phyloP scores from a whole-genome alignment of 768 basidiomycete genomes.

The Xerocomellus amylosporus region DNA sequence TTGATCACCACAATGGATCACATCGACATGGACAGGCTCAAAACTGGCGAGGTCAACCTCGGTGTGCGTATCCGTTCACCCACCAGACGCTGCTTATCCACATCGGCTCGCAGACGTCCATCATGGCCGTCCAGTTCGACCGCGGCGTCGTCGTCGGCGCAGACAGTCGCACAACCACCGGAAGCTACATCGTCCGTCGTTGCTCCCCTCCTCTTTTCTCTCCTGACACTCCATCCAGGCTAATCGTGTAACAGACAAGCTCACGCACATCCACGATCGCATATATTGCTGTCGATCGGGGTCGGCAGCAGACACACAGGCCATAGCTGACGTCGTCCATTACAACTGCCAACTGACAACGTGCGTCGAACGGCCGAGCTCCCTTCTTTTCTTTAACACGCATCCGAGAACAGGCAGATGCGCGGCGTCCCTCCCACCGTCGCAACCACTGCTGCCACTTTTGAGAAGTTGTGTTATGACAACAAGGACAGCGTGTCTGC shows the following conservation, averaged over 20 bases:
- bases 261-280: conserved; percentile 94
- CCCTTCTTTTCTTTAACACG: neutral
- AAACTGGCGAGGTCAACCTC: conserved; percentile 94
- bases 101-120: conserved; percentile 72
- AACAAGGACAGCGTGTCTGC: conserved; percentile 90
- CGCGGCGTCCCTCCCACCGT: conserved; percentile 72
- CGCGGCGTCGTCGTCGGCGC: conserved; percentile 95
- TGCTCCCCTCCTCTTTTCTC: neutral
- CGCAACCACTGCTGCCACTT: conserved; percentile 73
- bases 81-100: neutral
- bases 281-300: conserved; percentile 99
- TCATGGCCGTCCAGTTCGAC: conserved; percentile 98
- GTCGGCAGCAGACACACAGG: conserved; percentile 97
- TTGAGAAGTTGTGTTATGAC: conserved; percentile 86
- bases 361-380: conserved; percentile 38
- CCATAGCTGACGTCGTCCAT: conserved; percentile 89
- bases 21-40: conserved; percentile 85
- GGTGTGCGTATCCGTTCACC: conserved; percentile 58
- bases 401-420: conserved; percentile 43
- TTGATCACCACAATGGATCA: conserved; percentile 44
- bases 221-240: conserved; percentile 48
- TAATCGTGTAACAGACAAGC: conserved; percentile 98
- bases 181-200: conserved; percentile 86
- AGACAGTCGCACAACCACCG: conserved; percentile 95
- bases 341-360: conserved; percentile 74